phyloP scores from a whole-genome alignment of 768 basidiomycete species.

The Leucosporidium creatinivorum region DNA sequence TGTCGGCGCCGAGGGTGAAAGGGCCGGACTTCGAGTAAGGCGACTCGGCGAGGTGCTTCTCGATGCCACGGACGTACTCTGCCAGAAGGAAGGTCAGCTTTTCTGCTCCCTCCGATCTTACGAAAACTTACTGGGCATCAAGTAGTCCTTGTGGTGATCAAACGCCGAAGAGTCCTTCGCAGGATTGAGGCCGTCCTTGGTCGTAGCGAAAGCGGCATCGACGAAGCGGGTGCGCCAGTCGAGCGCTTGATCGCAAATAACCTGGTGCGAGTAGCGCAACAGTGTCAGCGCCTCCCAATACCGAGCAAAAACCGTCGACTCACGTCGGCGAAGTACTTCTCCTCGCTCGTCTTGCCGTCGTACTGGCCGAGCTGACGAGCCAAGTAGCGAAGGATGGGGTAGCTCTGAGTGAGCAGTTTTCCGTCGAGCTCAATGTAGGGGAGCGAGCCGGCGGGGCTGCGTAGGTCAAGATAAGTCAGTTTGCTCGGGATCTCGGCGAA shows the following conservation, averaged over 20 bases:
- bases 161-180: not conserved
- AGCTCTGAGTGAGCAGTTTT: slow-evolving; percentile 5
- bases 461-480: not conserved
- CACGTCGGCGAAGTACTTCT: slow-evolving; percentile 10
- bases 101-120: not conserved
- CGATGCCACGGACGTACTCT: slow-evolving; percentile 1
- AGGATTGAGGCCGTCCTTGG: not conserved
- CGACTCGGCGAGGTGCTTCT: not conserved
- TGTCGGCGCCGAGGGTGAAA: slow-evolving; percentile 5
- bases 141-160: not conserved
- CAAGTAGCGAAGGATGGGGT: slow-evolving; percentile 1
- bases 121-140: not conserved
- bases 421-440: slow-evolving; percentile 5
- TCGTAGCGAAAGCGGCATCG: not conserved
- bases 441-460: slow-evolving; percentile 2
- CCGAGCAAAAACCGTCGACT: not conserved
- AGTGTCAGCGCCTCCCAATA: not conserved
- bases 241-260: slow-evolving; percentile 1
- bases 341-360: slow-evolving; percentile 15
- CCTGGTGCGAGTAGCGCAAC: not conserved
- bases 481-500: not conserved
- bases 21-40: not conserved
- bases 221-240: slow-evolving; percentile 18
- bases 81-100: too few species aligned
- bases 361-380: slow-evolving; percentile 8